Evolutionary conservation across 176 grass and related monocot genomes (phyloP).

Genomic region (Zea mays): Zm-B73-REFERENCE-NAM-5.0 NC_050100.1:207383501-207384000

Average conservation of each 20-base stretch:
- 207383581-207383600: neutral
- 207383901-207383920: constrained; percentile 88
- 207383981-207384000: constrained; percentile 40
- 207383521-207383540: constrained; percentile 5
- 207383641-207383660: neutral
- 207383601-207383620: neutral
- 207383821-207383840: constrained; percentile 46
- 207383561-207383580: neutral
- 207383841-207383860: constrained; percentile 93
- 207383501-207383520: neutral
- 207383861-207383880: constrained; percentile 83
- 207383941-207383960: constrained; percentile 49
- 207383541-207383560: neutral
- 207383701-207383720: neutral
- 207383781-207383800: neutral
- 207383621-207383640: neutral
- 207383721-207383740: neutral
- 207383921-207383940: constrained; percentile 61
- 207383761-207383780: neutral
- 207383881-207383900: constrained; percentile 82
- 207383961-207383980: constrained; percentile 38
- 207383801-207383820: neutral
- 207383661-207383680: neutral
- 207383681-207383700: neutral
- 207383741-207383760: neutral